A percentile compares a stretch with the other conserved stretches of the same genome.
phyloP scores from a whole-genome alignment of 495 filamentous ascomycete species.

The Daldinia caldariorum region DNA sequence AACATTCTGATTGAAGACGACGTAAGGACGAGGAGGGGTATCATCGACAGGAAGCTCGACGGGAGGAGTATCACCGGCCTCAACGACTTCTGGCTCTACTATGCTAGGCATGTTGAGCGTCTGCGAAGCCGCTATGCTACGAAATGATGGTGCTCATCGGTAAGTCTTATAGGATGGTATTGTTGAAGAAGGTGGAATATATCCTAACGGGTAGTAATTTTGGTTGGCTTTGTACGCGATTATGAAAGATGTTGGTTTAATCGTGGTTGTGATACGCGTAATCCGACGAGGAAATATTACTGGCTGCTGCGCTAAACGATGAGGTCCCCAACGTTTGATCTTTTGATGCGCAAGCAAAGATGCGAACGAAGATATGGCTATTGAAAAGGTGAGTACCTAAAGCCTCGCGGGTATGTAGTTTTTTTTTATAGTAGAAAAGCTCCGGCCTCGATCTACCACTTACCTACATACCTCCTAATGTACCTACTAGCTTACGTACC shows the following conservation, averaged over 20 bases:
- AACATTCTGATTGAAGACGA: conserved; percentile 82
- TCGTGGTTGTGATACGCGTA: conserved; percentile 6
- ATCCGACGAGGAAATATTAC: background rate
- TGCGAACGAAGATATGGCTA: background rate
- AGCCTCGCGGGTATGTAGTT: too few species aligned
- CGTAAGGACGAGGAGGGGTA: conserved; percentile 55
- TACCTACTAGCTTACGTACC: too few species aligned
- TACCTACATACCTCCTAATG: too few species aligned
- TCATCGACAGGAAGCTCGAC: conserved; percentile 48
- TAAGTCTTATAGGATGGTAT: background rate
- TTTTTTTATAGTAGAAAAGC: too few species aligned
- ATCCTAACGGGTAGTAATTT: too few species aligned
- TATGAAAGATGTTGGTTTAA: background rate
- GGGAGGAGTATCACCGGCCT: conserved; percentile 39
- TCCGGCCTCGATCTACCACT: conserved; percentile 3
- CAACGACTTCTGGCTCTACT: conserved; percentile 39
- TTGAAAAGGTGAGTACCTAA: background rate
- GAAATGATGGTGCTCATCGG: conserved; percentile 39
- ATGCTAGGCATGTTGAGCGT: conserved; percentile 46
- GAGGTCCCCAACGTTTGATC: background rate
- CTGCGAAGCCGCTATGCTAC: conserved; percentile 34
- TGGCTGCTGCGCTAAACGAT: background rate
- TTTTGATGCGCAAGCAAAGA: background rate
- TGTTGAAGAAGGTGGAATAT: too few species aligned
- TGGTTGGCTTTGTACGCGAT: background rate